Evolutionary conservation across 768 basidiomycete species (phyloP), one percentile per base, ranked within the genome.

Genomic region (Cyathus striatus): DNA sequence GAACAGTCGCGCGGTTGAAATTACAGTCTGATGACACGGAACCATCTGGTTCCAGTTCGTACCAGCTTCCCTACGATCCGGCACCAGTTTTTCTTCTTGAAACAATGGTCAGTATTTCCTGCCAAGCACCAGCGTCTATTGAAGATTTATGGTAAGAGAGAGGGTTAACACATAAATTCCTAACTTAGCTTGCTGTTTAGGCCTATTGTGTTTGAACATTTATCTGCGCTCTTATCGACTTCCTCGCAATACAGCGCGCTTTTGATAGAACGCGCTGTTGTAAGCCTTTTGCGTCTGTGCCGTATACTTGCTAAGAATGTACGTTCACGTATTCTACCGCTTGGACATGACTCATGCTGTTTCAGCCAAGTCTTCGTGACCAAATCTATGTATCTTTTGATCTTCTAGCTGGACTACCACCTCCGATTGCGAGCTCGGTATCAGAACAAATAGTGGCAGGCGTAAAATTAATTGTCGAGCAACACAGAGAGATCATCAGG

Each of bases 341-440:
- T 37, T 23, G 9, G 25, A 13, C 13, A n/a, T 32, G 7, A 23
- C 9, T 42, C 27, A 40, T 24, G 25, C 5, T 6, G 3, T 45
- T 41, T 12, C 52, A 94, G 90, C 76, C 86, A 37, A 73, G 78
- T 13, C 70, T 97, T 39, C 83, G 91, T 13, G 96, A 98, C 59
- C 96, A 98, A 63, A 75, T 97, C 9, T 98, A 93, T 62, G 75
- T 97, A 38, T 91, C 95, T 0, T 83, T 99, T 46, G 95, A 99
- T 58, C 72, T 92, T 21, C 72, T 99, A 16, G 81, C 90, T 4
- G 81, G 86, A 26, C 65, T 98, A 7, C 89, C 94, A 1, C 67
- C 81, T 1, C 56, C 66, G 1, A 79, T 94, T n/a, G 76, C 90
- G 16, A 86, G 75, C 49, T 80, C 88, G 1, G 88, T 96, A 5